phyloP scores from a whole-genome alignment of 2,329 filamentous ascomycete species.

The Neopestalotiopsis rosae region DNA sequence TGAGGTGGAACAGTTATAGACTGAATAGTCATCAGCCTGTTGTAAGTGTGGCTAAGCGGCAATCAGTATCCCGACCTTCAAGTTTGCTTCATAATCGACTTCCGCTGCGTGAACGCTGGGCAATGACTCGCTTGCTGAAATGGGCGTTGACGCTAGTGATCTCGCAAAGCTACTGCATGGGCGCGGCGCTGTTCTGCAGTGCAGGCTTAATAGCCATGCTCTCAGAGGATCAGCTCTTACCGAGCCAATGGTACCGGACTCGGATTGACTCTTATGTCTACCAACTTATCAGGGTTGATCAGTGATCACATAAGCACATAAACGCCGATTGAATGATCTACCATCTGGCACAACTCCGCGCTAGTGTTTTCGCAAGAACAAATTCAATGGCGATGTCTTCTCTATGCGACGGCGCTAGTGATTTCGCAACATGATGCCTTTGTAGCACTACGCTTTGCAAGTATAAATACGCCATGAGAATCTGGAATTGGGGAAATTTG shows the following conservation, averaged over 20 bases:
- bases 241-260: neutral
- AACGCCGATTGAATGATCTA: neutral
- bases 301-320: neutral
- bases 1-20: neutral
- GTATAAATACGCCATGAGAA: no score
- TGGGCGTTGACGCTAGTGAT: neutral
- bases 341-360: neutral
- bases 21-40: neutral
- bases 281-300: neutral
- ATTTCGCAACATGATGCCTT: neutral
- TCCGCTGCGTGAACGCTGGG: neutral
- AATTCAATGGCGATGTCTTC: neutral
- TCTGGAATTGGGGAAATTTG: no score
- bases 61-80: no score
- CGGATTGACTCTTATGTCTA: neutral
- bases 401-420: neutral
- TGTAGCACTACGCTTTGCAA: neutral
- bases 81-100: neutral
- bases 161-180: slow-evolving; percentile 3
- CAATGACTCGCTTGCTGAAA: neutral
- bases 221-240: neutral
- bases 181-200: neutral
- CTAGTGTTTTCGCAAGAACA: neutral
- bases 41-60: neutral
- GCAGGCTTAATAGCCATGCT: neutral